phyloP scores from a whole-genome alignment of 306 rosid species.

The Oxytropis ochrocephala region DNA sequence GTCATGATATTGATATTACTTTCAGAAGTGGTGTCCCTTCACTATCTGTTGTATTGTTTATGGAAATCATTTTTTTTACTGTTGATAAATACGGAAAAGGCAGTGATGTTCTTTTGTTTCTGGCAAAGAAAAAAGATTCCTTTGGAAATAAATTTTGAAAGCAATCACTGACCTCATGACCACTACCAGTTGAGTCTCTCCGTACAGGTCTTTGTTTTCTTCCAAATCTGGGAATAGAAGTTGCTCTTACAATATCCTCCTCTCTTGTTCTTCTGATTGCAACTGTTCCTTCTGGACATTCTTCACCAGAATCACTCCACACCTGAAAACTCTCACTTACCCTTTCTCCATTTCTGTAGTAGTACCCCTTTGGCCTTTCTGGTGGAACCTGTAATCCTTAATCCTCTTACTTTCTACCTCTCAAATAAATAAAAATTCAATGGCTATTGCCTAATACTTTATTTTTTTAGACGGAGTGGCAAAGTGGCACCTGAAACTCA shows the following conservation, averaged over 20 bases:
- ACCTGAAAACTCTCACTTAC: constrained; percentile 48
- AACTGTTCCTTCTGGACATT: constrained; percentile 83
- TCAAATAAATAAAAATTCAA: constrained; percentile 18
- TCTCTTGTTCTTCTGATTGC: constrained; percentile 79
- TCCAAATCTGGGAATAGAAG: constrained; percentile 61
- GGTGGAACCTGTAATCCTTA: constrained; percentile 73
- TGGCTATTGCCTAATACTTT: too few species aligned
- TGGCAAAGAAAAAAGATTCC: neutral
- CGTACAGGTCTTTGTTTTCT: constrained; percentile 62
- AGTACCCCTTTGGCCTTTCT: constrained; percentile 67
- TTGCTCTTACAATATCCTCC: constrained; percentile 74
- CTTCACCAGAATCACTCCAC: constrained; percentile 72
- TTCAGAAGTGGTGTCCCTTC: constrained; percentile 28
- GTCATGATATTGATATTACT: too few species aligned
- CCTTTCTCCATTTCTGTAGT: constrained; percentile 25
- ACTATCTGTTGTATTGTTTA: constrained; percentile 9
- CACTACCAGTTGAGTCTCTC: constrained; percentile 73
- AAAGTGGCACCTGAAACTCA: too few species aligned
- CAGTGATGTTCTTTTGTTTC: constrained; percentile 7
- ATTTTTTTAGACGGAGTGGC: too few species aligned
- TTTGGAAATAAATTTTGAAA: neutral
- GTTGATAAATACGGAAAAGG: constrained; percentile 14
- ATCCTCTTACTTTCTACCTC: constrained; percentile 15
- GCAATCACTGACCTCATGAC: constrained; percentile 54
- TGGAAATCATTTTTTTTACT: neutral